Conservation (phyloP, 2,329 filamentous ascomycete species). For the Fusarium nisikadoi region DNA sequence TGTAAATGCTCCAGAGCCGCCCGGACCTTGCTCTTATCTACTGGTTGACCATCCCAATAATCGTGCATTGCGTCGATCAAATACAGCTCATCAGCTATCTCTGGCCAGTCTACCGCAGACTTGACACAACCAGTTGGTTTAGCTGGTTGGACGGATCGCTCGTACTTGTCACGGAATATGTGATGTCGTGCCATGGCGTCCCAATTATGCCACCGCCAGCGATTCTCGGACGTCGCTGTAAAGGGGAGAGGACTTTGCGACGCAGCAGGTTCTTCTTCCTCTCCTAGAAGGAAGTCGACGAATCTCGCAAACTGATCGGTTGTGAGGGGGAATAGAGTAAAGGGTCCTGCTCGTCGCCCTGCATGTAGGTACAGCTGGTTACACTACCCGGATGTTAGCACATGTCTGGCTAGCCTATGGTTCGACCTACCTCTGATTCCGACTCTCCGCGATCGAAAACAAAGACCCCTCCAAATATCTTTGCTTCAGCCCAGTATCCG, state of each 20-base stretch:
- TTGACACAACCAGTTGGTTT: not conserved
- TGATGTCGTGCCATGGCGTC: slow-evolving; percentile 6
- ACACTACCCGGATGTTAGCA: not conserved
- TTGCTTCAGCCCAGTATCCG: slow-evolving; percentile 30
- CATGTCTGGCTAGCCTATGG: rapidly evolving
- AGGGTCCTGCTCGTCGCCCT: not conserved
- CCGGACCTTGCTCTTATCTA: not conserved
- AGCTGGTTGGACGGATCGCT: not conserved
- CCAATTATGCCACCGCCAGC: slow-evolving; percentile 13
- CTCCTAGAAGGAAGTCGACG: not conserved
- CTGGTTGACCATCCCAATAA: not conserved
- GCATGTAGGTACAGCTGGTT: not conserved
- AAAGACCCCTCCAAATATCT: slow-evolving; percentile 21
- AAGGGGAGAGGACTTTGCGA: not conserved
- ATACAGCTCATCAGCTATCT: not conserved
- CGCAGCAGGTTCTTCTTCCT: not conserved
- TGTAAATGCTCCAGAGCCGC: not conserved
- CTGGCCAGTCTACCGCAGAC: slow-evolving; percentile 10
- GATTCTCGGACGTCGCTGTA: not conserved
- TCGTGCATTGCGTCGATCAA: not conserved
- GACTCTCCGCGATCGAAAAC: slow-evolving; percentile 21
- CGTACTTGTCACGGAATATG: slow-evolving; percentile 23
- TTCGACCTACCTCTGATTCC: not conserved
- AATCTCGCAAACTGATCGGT: slow-evolving; percentile 9
- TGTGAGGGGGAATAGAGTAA: slow-evolving; percentile 15